Percentiles rank a stretch among this genome's conserved stretches.
Conservation (phyloP, 441 rosid genomes). For the Manihot esculenta region DNA sequence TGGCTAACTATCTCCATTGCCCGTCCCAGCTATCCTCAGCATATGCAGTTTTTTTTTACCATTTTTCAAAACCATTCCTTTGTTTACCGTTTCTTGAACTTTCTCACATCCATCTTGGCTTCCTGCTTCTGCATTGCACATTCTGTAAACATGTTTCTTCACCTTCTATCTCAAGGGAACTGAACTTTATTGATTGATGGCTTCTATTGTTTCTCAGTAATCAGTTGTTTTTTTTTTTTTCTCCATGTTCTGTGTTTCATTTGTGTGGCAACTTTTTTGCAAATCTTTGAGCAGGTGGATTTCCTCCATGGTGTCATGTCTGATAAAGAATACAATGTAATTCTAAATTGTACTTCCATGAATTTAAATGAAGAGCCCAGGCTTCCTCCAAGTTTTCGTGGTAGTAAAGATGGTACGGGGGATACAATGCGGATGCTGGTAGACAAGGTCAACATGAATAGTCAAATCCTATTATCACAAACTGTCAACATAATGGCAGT, state of each 20-base stretch:
- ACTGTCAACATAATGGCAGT: constrained; percentile 84
- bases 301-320: constrained; percentile 83
- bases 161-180: not conserved
- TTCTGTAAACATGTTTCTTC: too few species aligned
- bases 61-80: too few species aligned
- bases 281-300: constrained; percentile 68
- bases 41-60: too few species aligned
- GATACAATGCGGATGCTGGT: constrained; percentile 78
- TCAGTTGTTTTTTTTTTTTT: not conserved
- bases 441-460: constrained; percentile 86
- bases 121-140: too few species aligned
- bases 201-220: constrained; percentile 5
- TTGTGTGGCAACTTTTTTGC: constrained; percentile 23
- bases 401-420: constrained; percentile 61
- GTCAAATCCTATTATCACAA: constrained; percentile 82
- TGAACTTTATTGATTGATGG: not conserved
- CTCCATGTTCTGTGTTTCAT: not conserved
- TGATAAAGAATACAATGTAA: constrained; percentile 88
- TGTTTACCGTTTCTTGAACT: too few species aligned
- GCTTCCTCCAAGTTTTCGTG: constrained; percentile 95
- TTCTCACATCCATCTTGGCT: too few species aligned
- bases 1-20: not conserved
- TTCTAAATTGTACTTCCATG: constrained; percentile 62
- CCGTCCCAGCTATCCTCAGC: not conserved
- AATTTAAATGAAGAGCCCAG: constrained; percentile 85